Conservation (phyloP, 345 rosid species). For the Carallia pectinifolia region DNA sequence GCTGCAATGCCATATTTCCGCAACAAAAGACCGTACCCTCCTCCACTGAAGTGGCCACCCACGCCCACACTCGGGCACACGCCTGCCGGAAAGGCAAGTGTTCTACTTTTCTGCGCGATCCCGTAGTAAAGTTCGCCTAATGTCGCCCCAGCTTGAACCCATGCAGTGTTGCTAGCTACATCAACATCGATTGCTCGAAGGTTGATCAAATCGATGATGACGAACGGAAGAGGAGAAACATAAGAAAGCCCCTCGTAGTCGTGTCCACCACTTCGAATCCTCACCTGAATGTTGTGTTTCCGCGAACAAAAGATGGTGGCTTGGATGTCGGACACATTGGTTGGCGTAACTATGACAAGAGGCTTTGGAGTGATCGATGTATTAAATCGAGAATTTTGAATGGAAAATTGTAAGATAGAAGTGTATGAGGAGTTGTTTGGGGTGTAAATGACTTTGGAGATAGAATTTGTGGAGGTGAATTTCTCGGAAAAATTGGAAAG, state of each 20-base stretch:
- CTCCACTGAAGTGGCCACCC: constrained; percentile 8
- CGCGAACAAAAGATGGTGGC: not conserved
- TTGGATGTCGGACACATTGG: constrained; percentile 1
- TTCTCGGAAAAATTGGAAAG: not conserved
- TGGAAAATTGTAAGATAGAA: not conserved
- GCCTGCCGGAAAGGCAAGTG: constrained; percentile 9
- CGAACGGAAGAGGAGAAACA: not conserved
- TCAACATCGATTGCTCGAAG: not conserved
- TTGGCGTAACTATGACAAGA: not conserved
- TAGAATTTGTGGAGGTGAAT: not conserved
- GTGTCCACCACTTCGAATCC: constrained; percentile 13
- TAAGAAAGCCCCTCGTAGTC: constrained; percentile 8
- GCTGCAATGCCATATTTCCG: constrained; percentile 5
- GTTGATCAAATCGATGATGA: constrained; percentile 1
- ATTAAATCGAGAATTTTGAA: constrained; percentile 2
- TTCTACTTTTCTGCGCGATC: constrained; percentile 6
- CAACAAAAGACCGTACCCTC: constrained; percentile 1
- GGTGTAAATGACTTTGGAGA: not conserved
- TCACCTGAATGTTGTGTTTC: constrained; percentile 2
- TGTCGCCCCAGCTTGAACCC: constrained; percentile 9
- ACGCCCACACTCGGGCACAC: constrained; percentile 11
- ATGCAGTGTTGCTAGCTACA: not conserved
- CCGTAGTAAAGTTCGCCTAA: constrained; percentile 1
- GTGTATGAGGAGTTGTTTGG: not conserved
- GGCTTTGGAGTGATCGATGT: not conserved